A percentile compares a stretch with the other conserved stretches of the same genome.
phyloP scores from a whole-genome alignment of 1,284 basidiomycete genomes.

The Ustilago loliicola region DNA sequence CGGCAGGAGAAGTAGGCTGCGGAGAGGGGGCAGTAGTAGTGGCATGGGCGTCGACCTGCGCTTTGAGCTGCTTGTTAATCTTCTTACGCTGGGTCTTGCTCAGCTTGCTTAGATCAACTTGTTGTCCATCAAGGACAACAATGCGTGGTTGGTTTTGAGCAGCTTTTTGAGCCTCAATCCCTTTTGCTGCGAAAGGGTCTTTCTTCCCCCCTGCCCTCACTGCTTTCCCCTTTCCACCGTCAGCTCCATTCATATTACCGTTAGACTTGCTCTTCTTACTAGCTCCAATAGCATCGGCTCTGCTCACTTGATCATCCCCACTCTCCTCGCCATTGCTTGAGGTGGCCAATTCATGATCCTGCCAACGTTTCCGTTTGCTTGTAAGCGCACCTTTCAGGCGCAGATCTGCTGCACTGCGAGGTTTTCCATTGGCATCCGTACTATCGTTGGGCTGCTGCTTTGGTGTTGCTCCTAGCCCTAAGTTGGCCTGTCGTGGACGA shows the following conservation, averaged over 20 bases:
- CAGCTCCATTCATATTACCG: background rate
- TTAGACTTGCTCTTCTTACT: constrained; percentile 37
- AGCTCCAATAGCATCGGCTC: constrained; percentile 27
- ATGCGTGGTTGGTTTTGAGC: constrained; percentile 39
- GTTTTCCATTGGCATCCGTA: constrained; percentile 4
- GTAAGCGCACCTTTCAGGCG: constrained; percentile 53
- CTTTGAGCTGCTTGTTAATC: constrained; percentile 57
- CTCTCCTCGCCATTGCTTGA: constrained; percentile 9
- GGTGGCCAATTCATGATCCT: constrained; percentile 14
- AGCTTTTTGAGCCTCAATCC: constrained; percentile 37
- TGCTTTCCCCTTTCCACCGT: constrained; percentile 15
- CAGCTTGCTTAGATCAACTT: constrained; percentile 42
- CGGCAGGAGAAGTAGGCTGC: background rate
- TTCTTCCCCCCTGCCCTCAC: constrained; percentile 20
- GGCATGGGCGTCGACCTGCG: constrained; percentile 8
- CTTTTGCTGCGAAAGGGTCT: constrained; percentile 45
- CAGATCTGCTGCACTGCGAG: constrained; percentile 44
- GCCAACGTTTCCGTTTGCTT: constrained; percentile 49
- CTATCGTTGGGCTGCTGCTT: constrained; percentile 4
- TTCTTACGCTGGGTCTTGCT: constrained; percentile 64
- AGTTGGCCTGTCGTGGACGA: constrained; percentile 51
- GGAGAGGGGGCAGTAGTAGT: background rate
- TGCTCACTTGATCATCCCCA: constrained; percentile 40
- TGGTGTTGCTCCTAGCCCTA: constrained; percentile 60
- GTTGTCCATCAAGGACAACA: constrained; percentile 28